Conservation (phyloP, 495 filamentous ascomycete genomes). For the Penicillium herquei region DNA sequence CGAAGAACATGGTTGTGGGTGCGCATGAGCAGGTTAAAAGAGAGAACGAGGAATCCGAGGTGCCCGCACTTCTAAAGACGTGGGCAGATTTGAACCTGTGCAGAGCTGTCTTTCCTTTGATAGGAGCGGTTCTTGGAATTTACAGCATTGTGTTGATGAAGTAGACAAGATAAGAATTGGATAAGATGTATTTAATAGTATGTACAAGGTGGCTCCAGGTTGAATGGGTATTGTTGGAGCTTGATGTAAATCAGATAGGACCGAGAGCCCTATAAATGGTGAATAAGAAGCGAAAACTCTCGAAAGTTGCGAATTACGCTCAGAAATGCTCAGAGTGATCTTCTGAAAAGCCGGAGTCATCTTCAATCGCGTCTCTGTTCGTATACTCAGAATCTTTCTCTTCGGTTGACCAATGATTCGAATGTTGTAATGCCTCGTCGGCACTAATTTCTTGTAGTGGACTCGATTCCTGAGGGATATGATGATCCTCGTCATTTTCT, state of each 20-base stretch:
- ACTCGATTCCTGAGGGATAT: slow-evolving; percentile 16
- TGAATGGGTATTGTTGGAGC: slow-evolving; percentile 15
- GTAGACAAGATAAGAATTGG: neutral
- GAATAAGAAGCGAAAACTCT: neutral
- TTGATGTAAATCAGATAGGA: neutral
- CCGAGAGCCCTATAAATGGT: neutral
- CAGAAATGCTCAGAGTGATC: neutral
- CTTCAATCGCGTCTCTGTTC: slow-evolving; percentile 7
- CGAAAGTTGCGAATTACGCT: neutral
- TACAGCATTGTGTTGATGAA: slow-evolving; percentile 17
- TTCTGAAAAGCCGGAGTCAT: slow-evolving; percentile 6
- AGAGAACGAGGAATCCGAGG: slow-evolving; percentile 20
- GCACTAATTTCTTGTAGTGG: slow-evolving; percentile 30
- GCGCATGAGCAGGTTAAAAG: slow-evolving; percentile 20
- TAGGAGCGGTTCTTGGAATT: slow-evolving; percentile 23
- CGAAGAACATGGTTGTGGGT: slow-evolving; percentile 14
- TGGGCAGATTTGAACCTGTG: slow-evolving; percentile 24
- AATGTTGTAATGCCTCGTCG: slow-evolving; percentile 37
- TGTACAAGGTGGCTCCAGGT: slow-evolving; percentile 13
- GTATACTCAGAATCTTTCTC: slow-evolving; percentile 21
- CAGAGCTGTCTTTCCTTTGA: slow-evolving; percentile 17
- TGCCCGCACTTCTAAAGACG: slow-evolving; percentile 16
- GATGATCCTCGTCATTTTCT: neutral
- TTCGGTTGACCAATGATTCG: slow-evolving; percentile 37
- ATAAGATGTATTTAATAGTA: slow-evolving; percentile 1